Percentiles rank a stretch among this genome's conserved stretches.
Conservation (phyloP, 352 stramenopile genomes). For the Phytophthora foliorum region DNA sequence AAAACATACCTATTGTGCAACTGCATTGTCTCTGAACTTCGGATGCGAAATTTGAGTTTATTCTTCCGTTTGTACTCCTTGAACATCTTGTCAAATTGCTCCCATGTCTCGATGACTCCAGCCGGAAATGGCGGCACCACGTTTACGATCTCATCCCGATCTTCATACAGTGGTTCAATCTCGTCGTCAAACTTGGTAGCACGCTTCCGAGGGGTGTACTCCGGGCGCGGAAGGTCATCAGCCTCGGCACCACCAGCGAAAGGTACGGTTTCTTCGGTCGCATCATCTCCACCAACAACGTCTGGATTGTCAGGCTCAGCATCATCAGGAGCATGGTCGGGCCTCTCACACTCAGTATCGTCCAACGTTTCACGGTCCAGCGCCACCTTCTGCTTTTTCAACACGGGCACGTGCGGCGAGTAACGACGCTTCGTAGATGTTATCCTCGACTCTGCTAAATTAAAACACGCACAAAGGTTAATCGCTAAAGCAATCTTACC, state of each 20-base stretch:
- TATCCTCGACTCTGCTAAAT: too few relatives aligned
- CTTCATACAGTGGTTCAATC: background rate
- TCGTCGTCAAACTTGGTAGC: background rate
- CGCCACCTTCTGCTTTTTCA: background rate
- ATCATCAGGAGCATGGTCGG: too few relatives aligned
- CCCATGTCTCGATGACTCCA: background rate
- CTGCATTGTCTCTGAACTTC: background rate
- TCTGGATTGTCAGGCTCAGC: background rate
- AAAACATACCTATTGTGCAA: background rate
- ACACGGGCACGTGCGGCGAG: background rate
- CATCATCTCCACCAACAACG: background rate
- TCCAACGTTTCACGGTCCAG: background rate
- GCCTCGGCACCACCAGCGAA: background rate
- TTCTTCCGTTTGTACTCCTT: constrained; percentile 7
- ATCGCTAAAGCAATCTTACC: background rate
- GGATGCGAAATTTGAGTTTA: constrained; percentile 4
- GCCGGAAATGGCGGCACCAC: background rate
- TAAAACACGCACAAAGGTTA: too few relatives aligned
- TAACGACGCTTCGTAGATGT: background rate
- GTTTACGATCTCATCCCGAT: background rate
- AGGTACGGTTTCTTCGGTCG: background rate
- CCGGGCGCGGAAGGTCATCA: background rate
- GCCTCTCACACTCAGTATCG: too few relatives aligned
- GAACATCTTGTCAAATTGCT: constrained; percentile 1
- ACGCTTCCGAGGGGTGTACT: background rate